These are phyloP conservation scores for Zymoseptoria ardabiliae DNA, from an alignment of 2,329 filamentous ascomycete species.

Conservation along the genomic window DNA sequence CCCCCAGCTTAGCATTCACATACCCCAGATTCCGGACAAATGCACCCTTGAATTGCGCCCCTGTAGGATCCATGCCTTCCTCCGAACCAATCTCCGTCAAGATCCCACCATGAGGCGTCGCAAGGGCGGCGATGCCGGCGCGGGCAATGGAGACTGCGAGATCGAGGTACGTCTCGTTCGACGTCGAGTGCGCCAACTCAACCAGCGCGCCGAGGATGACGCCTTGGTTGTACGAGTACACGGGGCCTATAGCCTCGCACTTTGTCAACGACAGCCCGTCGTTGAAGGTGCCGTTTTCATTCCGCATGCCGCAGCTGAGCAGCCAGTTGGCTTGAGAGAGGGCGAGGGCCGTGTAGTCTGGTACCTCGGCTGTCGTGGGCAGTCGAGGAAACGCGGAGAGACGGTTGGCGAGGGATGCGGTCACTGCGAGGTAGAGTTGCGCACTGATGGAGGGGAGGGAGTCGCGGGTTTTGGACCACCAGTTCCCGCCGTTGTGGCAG, in stretches of 20 bases:
- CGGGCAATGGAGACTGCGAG: slow-evolving; percentile 31
- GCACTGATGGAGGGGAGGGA: slow-evolving; percentile 48
- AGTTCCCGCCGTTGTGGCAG: slow-evolving; percentile 32
- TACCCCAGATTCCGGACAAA: slow-evolving; percentile 59
- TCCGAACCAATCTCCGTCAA: slow-evolving; percentile 29
- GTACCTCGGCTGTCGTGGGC: not conserved
- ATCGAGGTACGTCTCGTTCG: slow-evolving; percentile 25
- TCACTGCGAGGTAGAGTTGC: slow-evolving; percentile 47
- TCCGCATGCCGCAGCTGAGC: slow-evolving; percentile 40
- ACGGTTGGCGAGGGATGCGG: slow-evolving; percentile 49
- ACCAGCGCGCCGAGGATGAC: slow-evolving; percentile 53
- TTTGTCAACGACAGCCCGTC: slow-evolving; percentile 42
- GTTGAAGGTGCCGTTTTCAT: slow-evolving; percentile 43
- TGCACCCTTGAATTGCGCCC: slow-evolving; percentile 63
- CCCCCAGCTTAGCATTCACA: slow-evolving; percentile 43
- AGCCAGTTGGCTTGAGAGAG: slow-evolving; percentile 46
- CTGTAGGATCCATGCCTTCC: slow-evolving; percentile 30
- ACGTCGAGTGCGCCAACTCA: slow-evolving; percentile 41
- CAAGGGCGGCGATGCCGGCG: slow-evolving; percentile 32
- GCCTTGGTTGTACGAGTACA: slow-evolving; percentile 54
- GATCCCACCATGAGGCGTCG: slow-evolving; percentile 28
- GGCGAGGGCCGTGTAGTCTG: slow-evolving; percentile 41
- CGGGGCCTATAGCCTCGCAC: slow-evolving; percentile 35
- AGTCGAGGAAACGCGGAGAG: slow-evolving; percentile 12
- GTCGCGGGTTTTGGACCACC: slow-evolving; percentile 35